Evolutionary conservation across 495 filamentous ascomycete species (phyloP), one percentile per base, ranked within the genome.

Genomic region (Talaromyces stipitatus): DNA sequence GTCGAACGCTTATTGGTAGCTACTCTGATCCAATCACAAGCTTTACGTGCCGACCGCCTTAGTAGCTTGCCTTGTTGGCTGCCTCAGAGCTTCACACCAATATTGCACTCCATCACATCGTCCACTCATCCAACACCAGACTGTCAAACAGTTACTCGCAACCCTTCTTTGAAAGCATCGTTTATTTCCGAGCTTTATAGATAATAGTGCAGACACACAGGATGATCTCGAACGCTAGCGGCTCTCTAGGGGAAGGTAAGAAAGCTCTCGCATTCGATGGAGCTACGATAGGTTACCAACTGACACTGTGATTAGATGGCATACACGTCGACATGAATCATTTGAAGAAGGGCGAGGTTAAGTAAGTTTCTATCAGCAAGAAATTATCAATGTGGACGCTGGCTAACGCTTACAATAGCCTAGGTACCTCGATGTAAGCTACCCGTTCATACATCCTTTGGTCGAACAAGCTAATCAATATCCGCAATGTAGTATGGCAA

Each of bases 261-360:
- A 55, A 54, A 41, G 10, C 43, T 23, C 33, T 16, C 45, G 46
- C 12, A 10, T 4, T 27, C 63, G 47, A 58, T 60, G 45, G 59
- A 60, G 61, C 58, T 66, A 58, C 64, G 59, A 55, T 36, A 56
- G 58, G 51, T 51, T 47, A 53, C 30, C 22, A 64, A 50, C 60
- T 70, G 30, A 69, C 57, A 24, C 27, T 20, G 2, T 18, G 38
- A 53, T 53, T 65, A 98, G 94, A 98, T 92, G 94, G 94, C 67
- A 96, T 98, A 68, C 94, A 98, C 72, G 76, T 98, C 54, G 94
- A 98, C 68, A 97, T 98, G 94, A 88, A 96, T 62, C 88, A 92
- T 64, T 69, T 94, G 61, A 94, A 95, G 82, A 88, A 85, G 65
- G 90, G 90, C 45, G 90, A 95, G 72, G 83, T 84, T 68, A 96